Base-by-base conservation (phyloP, 805 yeast genomes). In the Candida vaughaniae region DNA sequence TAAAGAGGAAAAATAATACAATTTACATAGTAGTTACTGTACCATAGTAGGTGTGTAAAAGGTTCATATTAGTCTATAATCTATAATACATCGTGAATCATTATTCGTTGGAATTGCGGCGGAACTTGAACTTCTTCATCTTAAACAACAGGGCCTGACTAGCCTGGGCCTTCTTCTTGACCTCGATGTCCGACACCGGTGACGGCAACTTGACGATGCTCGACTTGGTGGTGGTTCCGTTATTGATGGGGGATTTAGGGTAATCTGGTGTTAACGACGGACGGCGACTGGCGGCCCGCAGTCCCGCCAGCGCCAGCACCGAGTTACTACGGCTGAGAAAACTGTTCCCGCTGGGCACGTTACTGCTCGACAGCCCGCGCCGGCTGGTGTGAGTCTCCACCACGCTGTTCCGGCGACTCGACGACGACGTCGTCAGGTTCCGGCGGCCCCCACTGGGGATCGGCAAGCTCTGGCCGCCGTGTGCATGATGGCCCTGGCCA, bases 41-140 rank as follows among this genome's bases (percentile, higher is more conserved):
- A n/a, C n/a, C n/a, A n/a, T n/a, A n/a, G 23, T 20, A 20, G 23
- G 9, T 20, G 10, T 6, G 23, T 20, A 10, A 20, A 7, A 6
- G 23, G 6, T 20, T 20, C 6, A 7, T 20, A 9, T 3, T 15
- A 31, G 6, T 31, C 35, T 22, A 31, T 30, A 17, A 19, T 30
- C 33, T 30, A 30, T 30, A 30, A 16, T 30, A 30, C 33, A 28
- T 29, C 25, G 18, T 29, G 18, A 17, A 10, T 23, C 35, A 25
- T 32, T 16, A 32, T 8, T 20, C 62, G 33, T 56, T 55, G 23
- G 54, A 49, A 29, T 54, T 56, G 25, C 69, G 47, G 32, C 71
- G 48, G 22, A 60, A 45, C 33, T 53, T 56, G 36, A 64, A 54
- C 43, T 56, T 62, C 47, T 43, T 45, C 46, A 44, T 41, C 36